Percentiles rank a stretch among this genome's conserved stretches.
Conservation (phyloP, 805 yeast species). For the Wickerhamomyces strasburgensis region DNA sequence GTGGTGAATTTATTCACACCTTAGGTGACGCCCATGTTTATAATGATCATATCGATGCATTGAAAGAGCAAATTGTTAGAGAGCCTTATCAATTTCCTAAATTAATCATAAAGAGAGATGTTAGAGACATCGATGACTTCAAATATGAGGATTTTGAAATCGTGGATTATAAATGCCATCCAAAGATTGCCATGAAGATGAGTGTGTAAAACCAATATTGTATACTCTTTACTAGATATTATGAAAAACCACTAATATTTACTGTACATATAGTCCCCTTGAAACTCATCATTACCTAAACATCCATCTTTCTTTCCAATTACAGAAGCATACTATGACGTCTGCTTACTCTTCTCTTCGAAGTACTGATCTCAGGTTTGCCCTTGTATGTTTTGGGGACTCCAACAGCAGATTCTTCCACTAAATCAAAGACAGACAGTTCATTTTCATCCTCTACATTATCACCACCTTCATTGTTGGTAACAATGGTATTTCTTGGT, state of each 20-base stretch:
- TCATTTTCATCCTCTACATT: slow-evolving; percentile 16
- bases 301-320: no score
- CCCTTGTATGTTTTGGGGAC: slow-evolving; percentile 25
- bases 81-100: slow-evolving; percentile 78
- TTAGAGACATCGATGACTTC: slow-evolving; percentile 79
- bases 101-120: slow-evolving; percentile 60
- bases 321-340: slow-evolving; percentile 23
- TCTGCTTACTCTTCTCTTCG: slow-evolving; percentile 16
- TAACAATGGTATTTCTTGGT: slow-evolving; percentile 1
- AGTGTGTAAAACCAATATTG: slow-evolving; percentile 58
- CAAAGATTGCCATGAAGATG: slow-evolving; percentile 92
- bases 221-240: no score
- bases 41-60: slow-evolving; percentile 87
- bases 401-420: slow-evolving; percentile 25
- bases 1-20: slow-evolving; percentile 93
- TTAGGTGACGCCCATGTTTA: slow-evolving; percentile 97
- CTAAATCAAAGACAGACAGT: slow-evolving; percentile 26
- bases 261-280: no score
- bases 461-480: no score
- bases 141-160: slow-evolving; percentile 84
- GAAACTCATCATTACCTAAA: no score
- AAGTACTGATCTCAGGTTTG: slow-evolving; percentile 17
- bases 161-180: slow-evolving; percentile 72
- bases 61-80: slow-evolving; percentile 73
- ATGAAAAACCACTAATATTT: no score